phyloP scores from a whole-genome alignment of 768 basidiomycete species.

The Psilocybe sp. region DNA sequence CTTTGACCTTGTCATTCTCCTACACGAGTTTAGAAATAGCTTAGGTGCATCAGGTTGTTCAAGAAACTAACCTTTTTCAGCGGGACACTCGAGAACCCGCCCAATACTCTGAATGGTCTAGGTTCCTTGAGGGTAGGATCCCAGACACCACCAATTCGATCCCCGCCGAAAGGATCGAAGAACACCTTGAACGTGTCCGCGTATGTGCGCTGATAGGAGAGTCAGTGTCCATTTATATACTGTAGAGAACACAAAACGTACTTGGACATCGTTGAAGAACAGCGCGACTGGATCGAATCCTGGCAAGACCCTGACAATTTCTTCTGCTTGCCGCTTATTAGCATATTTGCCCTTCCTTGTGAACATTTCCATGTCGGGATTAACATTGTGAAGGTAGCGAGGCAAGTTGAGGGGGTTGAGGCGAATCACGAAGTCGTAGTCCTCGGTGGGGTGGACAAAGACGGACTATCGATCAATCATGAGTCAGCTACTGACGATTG shows the following conservation, averaged over 20 bases:
- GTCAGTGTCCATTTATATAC: neutral
- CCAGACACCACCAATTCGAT: constrained; percentile 82
- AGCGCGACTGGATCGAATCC: constrained; percentile 79
- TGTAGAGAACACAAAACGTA: constrained; percentile 26
- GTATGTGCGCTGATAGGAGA: constrained; percentile 57
- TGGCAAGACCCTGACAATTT: constrained; percentile 40
- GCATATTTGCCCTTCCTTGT: constrained; percentile 40
- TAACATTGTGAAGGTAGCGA: constrained; percentile 72
- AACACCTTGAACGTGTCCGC: constrained; percentile 80
- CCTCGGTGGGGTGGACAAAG: constrained; percentile 77
- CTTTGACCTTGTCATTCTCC: constrained; percentile 43
- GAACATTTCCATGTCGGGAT: constrained; percentile 47
- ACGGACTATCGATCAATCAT: constrained; percentile 51
- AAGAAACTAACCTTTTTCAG: constrained; percentile 31
- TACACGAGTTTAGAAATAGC: constrained; percentile 11
- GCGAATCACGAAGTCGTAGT: constrained; percentile 84
- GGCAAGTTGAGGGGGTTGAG: constrained; percentile 64
- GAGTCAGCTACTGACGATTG: neutral
- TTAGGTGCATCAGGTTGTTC: neutral
- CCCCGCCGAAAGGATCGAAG: constrained; percentile 79
- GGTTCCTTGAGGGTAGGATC: constrained; percentile 65
- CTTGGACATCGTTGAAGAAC: constrained; percentile 72
- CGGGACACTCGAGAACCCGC: constrained; percentile 76
- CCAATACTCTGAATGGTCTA: constrained; percentile 75
- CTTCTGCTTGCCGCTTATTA: constrained; percentile 33